phyloP scores from a whole-genome alignment of 371 early-diverging fungal species.

The Zychaea mexicana region DNA sequence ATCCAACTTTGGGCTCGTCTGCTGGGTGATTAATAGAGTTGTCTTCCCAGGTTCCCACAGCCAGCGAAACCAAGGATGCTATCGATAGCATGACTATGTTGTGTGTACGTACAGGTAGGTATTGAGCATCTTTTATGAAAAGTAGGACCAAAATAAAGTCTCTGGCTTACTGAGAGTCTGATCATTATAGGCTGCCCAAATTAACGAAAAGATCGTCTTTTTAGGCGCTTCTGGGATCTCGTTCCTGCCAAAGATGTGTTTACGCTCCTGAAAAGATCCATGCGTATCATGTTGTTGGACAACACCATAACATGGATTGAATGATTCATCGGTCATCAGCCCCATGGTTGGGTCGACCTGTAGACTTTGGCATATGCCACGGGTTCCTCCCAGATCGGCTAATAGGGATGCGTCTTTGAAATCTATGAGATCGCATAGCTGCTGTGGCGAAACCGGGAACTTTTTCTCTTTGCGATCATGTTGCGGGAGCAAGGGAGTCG shows the following conservation, averaged over 20 bases:
- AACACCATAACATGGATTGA: slow-evolving; percentile 21
- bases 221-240: slow-evolving; percentile 59
- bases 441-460: slow-evolving; percentile 42
- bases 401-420: slow-evolving; percentile 58
- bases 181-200: slow-evolving; percentile 60
- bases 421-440: slow-evolving; percentile 55
- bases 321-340: slow-evolving; percentile 60
- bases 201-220: slow-evolving; percentile 60
- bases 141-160: not conserved
- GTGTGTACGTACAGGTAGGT: not conserved
- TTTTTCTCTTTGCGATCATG: not conserved
- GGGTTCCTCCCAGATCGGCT: slow-evolving; percentile 57
- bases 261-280: slow-evolving; percentile 40
- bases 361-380: slow-evolving; percentile 56
- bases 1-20: slow-evolving; percentile 55
- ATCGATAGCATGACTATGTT: slow-evolving; percentile 65
- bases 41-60: slow-evolving; percentile 83
- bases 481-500: not conserved
- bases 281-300: slow-evolving; percentile 8
- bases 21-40: slow-evolving; percentile 43
- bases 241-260: slow-evolving; percentile 57
- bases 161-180: slow-evolving; percentile 48
- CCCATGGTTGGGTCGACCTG: slow-evolving; percentile 66
- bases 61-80: slow-evolving; percentile 81
- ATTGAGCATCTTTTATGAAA: too few relatives aligned